Evolutionary conservation across 768 basidiomycete genomes (phyloP), one percentile per base, ranked within the genome.

Genomic region (Podaxis sp.): DNA sequence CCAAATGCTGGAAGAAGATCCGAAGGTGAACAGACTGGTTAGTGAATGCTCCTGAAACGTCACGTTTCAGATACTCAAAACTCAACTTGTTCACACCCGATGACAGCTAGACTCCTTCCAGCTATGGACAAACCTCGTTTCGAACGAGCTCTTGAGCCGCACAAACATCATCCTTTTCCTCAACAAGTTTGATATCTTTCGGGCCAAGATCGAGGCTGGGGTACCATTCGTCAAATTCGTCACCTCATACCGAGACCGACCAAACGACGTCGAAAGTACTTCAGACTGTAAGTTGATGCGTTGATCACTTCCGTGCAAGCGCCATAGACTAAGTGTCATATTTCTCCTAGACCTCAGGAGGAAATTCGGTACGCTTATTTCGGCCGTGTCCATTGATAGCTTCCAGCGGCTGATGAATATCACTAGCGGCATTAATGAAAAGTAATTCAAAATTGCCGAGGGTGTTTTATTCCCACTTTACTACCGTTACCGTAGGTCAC

Each of bases 161-260:
- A 89, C 92, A 33, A 88, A 90, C 66, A 77, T 92, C 38, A 87
- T 93, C 64, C 79, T 93, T 52, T 93, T 93, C 77, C 77, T 93
- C 57, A 93, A 93, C 76, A 93, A 93, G 71, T 87, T 87, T 63
- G 90, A 92, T 68, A 88, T 92, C 63, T 75, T 93, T 59, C 83
- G 83, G 64, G 68, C 79, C 51, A 92, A 92, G 68, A 82, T 92
- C 11, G 74, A 77, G 19, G 79, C 87, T 1, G 90, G 90, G 33
- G 80, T 89, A 61, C 80, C 80, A 63, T 75, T 92, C 33, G 74
- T 80, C 38, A 86, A 88, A 70, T 89, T 88, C 67, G 89, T 92
- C 33, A 82, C 88, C 52, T 89, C 87, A 52, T 92, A 88, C 69
- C 84, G 82, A 8, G 83, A 87, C 61, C 81, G 89, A 52, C 76